These are phyloP conservation scores for Neoascochyta sp. DNA, from an alignment of 2,329 filamentous ascomycete species.

Conservation along the genomic window DNA sequence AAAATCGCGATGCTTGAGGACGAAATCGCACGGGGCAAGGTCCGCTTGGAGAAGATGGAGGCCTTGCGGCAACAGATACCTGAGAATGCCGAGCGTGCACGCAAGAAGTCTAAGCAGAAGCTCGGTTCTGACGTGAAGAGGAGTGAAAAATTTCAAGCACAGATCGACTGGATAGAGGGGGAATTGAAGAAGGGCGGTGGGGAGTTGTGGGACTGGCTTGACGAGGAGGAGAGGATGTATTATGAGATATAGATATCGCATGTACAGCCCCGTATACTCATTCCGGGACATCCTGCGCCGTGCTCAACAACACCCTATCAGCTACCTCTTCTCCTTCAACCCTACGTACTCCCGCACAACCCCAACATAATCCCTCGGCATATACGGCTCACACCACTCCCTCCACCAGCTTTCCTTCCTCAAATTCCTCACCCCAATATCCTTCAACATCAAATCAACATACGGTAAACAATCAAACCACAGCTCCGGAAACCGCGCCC, in stretches of 20 bases:
- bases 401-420: conserved; percentile 22
- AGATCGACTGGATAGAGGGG: conserved; percentile 1
- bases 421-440: conserved; percentile 19
- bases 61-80: neutral
- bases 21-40: neutral
- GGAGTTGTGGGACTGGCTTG: too few species aligned
- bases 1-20: neutral
- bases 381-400: conserved; percentile 23
- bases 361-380: conserved; percentile 22
- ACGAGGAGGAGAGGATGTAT: too few species aligned
- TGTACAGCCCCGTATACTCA: too few species aligned
- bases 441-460: conserved; percentile 25
- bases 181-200: conserved; percentile 1
- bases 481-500: conserved; percentile 26
- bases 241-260: too few species aligned
- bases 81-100: conserved; percentile 1
- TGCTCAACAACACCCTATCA: too few species aligned
- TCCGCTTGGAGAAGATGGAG: neutral
- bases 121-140: conserved; percentile 1
- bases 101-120: neutral
- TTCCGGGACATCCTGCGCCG: too few species aligned
- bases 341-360: conserved; percentile 22
- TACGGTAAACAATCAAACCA: conserved; percentile 32
- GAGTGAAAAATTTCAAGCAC: neutral
- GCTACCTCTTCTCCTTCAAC: conserved; percentile 1